Percentiles rank a stretch among this genome's conserved stretches.
Evolutionary conservation across 495 filamentous ascomycete genomes (phyloP).

Genomic region (Tuber brumale): DNA sequence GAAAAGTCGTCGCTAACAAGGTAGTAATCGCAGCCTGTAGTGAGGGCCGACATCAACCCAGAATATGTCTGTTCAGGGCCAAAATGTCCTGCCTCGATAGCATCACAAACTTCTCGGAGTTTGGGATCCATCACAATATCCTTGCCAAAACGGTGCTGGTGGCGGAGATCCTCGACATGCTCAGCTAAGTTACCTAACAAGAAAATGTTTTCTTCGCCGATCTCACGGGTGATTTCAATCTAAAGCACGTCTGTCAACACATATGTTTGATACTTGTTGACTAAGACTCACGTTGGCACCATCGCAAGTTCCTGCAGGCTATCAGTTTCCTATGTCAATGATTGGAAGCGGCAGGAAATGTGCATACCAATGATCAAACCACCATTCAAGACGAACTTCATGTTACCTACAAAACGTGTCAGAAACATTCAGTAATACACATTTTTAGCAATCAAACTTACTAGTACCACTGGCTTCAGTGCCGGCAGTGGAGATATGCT

Average conservation of each 20-base stretch:
- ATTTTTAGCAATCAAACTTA: slow-evolving; percentile 12
- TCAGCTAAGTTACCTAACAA: slow-evolving; percentile 95
- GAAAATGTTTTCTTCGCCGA: slow-evolving; percentile 94
- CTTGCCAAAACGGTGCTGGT: slow-evolving; percentile 74
- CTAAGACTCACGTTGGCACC: slow-evolving; percentile 76
- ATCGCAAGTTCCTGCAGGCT: slow-evolving; percentile 65
- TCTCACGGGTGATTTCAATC: slow-evolving; percentile 98
- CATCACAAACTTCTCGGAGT: slow-evolving; percentile 72
- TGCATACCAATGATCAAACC: slow-evolving; percentile 72
- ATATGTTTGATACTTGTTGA: slow-evolving; percentile 7
- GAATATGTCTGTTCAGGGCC: slow-evolving; percentile 67
- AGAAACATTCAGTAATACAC: neutral
- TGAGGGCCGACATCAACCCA: slow-evolving; percentile 73
- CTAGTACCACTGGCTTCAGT: slow-evolving; percentile 60
- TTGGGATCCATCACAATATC: slow-evolving; percentile 65
- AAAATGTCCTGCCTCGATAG: slow-evolving; percentile 69
- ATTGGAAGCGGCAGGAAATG: neutral
- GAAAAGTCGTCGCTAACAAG: slow-evolving; percentile 95
- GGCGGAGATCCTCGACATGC: slow-evolving; percentile 91
- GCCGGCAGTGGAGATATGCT: slow-evolving; percentile 97
- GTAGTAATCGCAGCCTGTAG: slow-evolving; percentile 93
- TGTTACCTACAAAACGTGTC: slow-evolving; percentile 53
- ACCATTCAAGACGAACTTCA: slow-evolving; percentile 98
- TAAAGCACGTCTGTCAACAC: slow-evolving; percentile 39
- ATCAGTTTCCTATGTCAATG: neutral